Conservation (phyloP, 192 early-diverging fungal species). For the Chytriomyces hyalinus region DNA sequence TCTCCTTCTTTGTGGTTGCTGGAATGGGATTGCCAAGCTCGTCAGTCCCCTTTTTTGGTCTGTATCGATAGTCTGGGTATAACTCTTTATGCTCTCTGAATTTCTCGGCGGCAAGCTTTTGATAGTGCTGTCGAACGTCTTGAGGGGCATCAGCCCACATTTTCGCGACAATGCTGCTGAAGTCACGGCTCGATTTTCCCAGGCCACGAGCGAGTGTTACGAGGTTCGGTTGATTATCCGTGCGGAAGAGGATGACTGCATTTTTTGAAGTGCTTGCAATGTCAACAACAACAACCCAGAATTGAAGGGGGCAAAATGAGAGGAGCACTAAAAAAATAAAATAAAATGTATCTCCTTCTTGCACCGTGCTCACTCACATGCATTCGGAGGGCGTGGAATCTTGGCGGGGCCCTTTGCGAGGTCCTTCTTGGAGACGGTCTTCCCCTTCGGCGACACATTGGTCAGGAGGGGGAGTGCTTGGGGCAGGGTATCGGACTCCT, state of each 20-base stretch:
- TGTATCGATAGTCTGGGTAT: conserved; percentile 21
- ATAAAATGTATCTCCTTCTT: background rate
- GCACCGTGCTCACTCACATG: background rate
- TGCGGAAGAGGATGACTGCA: conserved; percentile 34
- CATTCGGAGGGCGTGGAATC: background rate
- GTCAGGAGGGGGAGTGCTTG: too few species aligned
- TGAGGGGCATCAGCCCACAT: conserved; percentile 19
- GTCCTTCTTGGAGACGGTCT: background rate
- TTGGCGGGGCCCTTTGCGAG: background rate
- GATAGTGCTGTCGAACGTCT: background rate
- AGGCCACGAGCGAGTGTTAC: conserved; percentile 1
- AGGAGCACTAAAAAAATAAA: background rate
- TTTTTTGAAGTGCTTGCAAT: background rate
- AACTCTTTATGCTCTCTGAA: conserved; percentile 9
- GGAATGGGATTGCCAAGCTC: background rate
- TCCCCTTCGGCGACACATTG: too few species aligned
- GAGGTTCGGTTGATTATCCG: conserved; percentile 20
- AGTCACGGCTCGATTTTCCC: conserved; percentile 26
- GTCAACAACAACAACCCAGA: too few species aligned
- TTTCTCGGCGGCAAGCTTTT: conserved; percentile 16
- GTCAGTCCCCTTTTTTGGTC: background rate
- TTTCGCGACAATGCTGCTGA: background rate
- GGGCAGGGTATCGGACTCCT: too few species aligned
- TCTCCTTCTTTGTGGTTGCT: background rate
- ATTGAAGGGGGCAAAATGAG: background rate